These are phyloP conservation scores for Astraeus odoratus DNA, from an alignment of 768 basidiomycete species.

Conservation along the genomic window DNA sequence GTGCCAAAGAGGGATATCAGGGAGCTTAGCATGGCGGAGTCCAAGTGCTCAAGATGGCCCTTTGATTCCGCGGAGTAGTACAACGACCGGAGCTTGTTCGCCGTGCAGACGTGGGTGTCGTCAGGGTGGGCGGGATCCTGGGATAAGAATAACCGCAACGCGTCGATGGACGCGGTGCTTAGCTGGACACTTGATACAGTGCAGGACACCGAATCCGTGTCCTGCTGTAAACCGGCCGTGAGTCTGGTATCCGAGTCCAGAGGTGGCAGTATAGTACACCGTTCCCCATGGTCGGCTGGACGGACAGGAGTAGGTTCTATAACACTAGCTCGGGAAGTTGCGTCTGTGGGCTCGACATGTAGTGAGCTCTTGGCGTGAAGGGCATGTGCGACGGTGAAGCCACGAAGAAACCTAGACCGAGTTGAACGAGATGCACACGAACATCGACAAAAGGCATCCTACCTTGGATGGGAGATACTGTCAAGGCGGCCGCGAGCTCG, in stretches of 20 bases:
- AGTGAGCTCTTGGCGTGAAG: conserved; percentile 1
- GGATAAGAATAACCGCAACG: conserved; percentile 12
- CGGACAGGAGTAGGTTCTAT: neutral
- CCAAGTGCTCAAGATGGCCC: conserved; percentile 29
- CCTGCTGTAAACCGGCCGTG: neutral
- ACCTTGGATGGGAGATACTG: conserved; percentile 18
- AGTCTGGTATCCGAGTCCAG: neutral
- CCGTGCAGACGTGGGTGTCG: conserved; percentile 13
- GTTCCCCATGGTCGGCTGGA: neutral
- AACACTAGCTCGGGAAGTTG: neutral
- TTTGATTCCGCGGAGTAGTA: conserved; percentile 32
- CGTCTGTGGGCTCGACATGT: neutral
- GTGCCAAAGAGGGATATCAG: conserved; percentile 46
- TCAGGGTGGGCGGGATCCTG: conserved; percentile 9
- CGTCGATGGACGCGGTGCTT: conserved; percentile 8
- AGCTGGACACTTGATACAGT: neutral
- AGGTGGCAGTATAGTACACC: too few species aligned
- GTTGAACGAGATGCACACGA: conserved; percentile 4
- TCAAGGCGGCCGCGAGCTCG: conserved; percentile 34
- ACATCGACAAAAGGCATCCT: neutral
- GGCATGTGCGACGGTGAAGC: neutral
- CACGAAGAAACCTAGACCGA: conserved; percentile 1
- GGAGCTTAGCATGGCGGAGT: conserved; percentile 30
- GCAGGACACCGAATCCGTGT: neutral
- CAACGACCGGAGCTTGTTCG: conserved; percentile 31